These are phyloP conservation scores for Penicillium sp. DNA, from an alignment of 2,329 filamentous ascomycete genomes.

Conservation along the genomic window DNA sequence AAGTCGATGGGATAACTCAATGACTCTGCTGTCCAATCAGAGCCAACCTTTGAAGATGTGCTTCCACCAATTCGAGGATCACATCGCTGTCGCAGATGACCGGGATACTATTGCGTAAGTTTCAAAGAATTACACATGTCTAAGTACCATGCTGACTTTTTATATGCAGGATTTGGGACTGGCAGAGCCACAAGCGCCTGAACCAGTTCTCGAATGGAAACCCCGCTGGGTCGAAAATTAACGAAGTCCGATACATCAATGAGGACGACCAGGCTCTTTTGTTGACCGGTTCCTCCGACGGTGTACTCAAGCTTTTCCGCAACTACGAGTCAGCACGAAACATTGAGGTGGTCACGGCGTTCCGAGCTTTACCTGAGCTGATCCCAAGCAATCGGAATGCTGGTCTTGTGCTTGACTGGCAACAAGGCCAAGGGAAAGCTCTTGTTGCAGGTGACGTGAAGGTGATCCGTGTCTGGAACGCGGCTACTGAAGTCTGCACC, in stretches of 20 bases:
- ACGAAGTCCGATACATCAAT: conserved; percentile 94
- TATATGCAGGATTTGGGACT: conserved; percentile 72
- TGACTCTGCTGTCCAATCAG: conserved; percentile 79
- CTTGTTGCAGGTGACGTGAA: conserved; percentile 95
- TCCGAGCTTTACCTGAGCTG: conserved; percentile 87
- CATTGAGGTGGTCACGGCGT: conserved; percentile 81
- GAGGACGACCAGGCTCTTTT: conserved; percentile 94
- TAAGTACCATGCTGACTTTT: conserved; percentile 6
- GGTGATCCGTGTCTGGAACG: conserved; percentile 94
- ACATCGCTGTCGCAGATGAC: conserved; percentile 88
- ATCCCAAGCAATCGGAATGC: conserved; percentile 91
- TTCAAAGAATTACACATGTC: background rate
- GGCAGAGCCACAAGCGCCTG: conserved; percentile 68
- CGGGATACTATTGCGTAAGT: conserved; percentile 70
- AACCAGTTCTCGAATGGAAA: conserved; percentile 93
- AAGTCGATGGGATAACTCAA: conserved; percentile 78
- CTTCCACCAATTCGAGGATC: conserved; percentile 96
- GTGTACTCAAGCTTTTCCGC: conserved; percentile 86
- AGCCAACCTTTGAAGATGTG: conserved; percentile 88
- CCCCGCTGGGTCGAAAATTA: conserved; percentile 82
- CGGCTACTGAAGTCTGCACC: conserved; percentile 84
- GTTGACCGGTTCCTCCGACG: conserved; percentile 92
- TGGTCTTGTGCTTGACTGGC: conserved; percentile 97
- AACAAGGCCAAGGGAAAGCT: conserved; percentile 90
- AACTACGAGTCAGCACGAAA: conserved; percentile 75